Base-by-base conservation (phyloP, 176 grass and related monocot species). In the Raddia distichophylla region DNA sequence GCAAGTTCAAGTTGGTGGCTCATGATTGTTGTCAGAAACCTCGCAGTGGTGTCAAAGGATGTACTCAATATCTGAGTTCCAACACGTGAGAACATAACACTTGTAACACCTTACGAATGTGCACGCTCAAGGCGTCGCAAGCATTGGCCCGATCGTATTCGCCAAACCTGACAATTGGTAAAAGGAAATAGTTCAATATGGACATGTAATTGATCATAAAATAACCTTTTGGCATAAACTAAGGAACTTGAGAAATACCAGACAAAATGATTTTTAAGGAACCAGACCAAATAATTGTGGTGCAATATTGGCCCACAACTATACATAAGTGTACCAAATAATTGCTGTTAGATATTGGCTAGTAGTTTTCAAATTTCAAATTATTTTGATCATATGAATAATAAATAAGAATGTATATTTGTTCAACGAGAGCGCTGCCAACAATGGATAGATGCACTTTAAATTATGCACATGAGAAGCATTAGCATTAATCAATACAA, bases 21-120 rank as follows among this genome's bases (percentile, higher is more conserved):
- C 68, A 73, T 81, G 85, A 68, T 54, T 77, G n/a, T n/a, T n/a
- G 44, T 73, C 84, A 80, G 15, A 74, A 90, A 99, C 96, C 96
- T 99, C 37, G 91, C 89, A 53, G 96, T 95, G 80, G 83, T 94
- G 75, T 99, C 96, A 56, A 99, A 99, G 73, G 96, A 99, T 88
- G 96, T 75, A 87, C 96, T 99, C 74, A 95, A 82, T 83, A 99
- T 91, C 86, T 99, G 93, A 73, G 84, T 93, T 83, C 96, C 91
- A 44, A 95, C 96, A 62, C 96, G 87, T 86, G 96, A 99, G 79
- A 99, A 99, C 71, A 87, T 84, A 82, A 99, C 85, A 85, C 93
- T 93, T 66, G 96, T 99, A 52, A 99, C 96, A 82, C 91, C 96
- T 93, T 92, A 90, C 8, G 91, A 64, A 67, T 99, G 93, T 56